Conservation (phyloP, 495 filamentous ascomycete species). For the Lasiosphaeria ovina region DNA sequence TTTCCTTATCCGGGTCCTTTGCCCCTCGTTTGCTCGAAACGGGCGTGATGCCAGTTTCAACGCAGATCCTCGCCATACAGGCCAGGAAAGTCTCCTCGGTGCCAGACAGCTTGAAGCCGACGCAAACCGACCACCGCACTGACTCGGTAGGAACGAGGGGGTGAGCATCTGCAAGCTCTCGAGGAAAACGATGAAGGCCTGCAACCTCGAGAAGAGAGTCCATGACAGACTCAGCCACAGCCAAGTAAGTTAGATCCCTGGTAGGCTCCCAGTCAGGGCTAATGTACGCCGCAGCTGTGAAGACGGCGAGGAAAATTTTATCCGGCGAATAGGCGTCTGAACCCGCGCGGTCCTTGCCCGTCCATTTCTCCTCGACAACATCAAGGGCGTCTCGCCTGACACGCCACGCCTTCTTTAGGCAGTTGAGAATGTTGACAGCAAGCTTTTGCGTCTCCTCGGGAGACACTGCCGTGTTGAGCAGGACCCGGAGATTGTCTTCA, state of each 20-base stretch:
- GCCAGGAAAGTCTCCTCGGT: background rate
- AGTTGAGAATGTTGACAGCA: background rate
- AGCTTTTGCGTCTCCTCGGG: conserved; percentile 4
- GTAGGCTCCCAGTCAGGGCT: conserved; percentile 10
- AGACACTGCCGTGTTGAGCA: background rate
- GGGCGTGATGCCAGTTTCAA: background rate
- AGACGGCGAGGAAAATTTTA: conserved; percentile 1
- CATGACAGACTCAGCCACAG: conserved; percentile 2
- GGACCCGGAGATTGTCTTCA: conserved; percentile 3
- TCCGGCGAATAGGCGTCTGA: background rate
- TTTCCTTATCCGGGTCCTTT: background rate
- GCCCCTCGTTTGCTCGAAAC: background rate
- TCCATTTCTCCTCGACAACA: conserved; percentile 7
- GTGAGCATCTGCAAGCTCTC: background rate
- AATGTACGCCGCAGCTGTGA: conserved; percentile 5
- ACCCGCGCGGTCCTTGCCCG: conserved; percentile 1
- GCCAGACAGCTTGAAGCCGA: background rate
- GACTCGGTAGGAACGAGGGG: background rate
- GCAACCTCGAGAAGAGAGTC: conserved; percentile 3
- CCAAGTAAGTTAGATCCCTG: conserved; percentile 6
- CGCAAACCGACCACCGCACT: background rate
- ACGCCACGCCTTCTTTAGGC: conserved; percentile 6
- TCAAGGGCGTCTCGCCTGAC: conserved; percentile 1
- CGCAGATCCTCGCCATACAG: background rate
- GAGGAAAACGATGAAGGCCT: background rate